Conservation (phyloP, 2,329 filamentous ascomycete genomes). For the Stemphylium vesicarium region DNA sequence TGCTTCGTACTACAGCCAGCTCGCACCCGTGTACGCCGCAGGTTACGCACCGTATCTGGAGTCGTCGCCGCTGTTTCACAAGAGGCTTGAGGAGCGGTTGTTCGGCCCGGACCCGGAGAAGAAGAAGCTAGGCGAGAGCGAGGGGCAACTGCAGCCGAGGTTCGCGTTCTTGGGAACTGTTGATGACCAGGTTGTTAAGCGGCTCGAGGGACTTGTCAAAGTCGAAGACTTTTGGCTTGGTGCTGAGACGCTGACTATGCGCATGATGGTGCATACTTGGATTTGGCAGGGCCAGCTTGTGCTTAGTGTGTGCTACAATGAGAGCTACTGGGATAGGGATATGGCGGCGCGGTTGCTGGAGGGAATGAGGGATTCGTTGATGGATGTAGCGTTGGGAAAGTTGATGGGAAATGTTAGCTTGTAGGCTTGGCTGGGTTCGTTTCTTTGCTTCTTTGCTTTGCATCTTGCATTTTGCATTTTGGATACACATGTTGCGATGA, state of each 20-base stretch:
- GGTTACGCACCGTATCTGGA: conserved; percentile 27
- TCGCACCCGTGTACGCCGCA: conserved; percentile 25
- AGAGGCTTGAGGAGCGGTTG: conserved; percentile 21
- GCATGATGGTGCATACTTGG: conserved; percentile 35
- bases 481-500: too few species aligned
- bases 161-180: conserved; percentile 27
- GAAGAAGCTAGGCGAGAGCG: conserved; percentile 10
- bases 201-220: conserved; percentile 21
- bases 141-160: conserved; percentile 24
- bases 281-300: conserved; percentile 27
- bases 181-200: conserved; percentile 25
- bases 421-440: too few species aligned
- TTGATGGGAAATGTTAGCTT: too few species aligned
- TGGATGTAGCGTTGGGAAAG: conserved; percentile 16
- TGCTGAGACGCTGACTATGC: conserved; percentile 29
- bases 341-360: conserved; percentile 19
- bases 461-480: too few species aligned
- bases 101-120: conserved; percentile 4
- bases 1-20: conserved; percentile 24
- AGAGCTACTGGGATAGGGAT: conserved; percentile 29
- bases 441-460: too few species aligned
- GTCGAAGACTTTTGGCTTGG: conserved; percentile 34
- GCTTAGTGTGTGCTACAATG: conserved; percentile 30
- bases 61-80: conserved; percentile 27
- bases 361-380: conserved; percentile 21